Evolutionary conservation across 176 grass and related monocot species (phyloP).

Genomic region (Bothriochloa decipiens): DNA sequence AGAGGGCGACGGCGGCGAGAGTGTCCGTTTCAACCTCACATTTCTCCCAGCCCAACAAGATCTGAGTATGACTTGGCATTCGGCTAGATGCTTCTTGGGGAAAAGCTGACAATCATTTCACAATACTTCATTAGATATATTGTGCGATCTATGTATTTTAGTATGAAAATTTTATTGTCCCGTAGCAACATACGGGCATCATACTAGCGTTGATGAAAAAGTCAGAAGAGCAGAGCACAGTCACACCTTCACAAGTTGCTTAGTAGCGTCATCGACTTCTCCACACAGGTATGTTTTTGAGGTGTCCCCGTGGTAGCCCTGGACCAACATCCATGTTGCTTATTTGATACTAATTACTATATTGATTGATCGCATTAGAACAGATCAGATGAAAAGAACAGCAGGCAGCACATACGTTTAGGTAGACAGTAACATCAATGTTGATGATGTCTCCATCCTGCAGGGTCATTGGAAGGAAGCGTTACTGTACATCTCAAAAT

Average conservation of each 20-base stretch:
- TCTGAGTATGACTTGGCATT: too few relatives aligned
- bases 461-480: constrained; percentile 26
- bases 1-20: too few relatives aligned
- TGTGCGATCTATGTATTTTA: too few relatives aligned
- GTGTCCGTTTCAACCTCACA: too few relatives aligned
- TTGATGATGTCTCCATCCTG: constrained; percentile 96
- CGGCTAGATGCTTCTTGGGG: too few relatives aligned
- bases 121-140: too few relatives aligned
- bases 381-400: background rate
- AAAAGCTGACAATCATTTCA: too few relatives aligned
- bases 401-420: constrained; percentile 62
- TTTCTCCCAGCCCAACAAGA: too few relatives aligned
- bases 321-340: constrained; percentile 40
- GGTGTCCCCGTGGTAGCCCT: constrained; percentile 96
- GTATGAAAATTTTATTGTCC: too few relatives aligned
- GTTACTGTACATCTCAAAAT: background rate
- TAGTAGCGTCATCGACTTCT: constrained; percentile 70
- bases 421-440: constrained; percentile 89
- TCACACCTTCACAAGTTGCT: constrained; percentile 72
- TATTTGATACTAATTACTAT: too few relatives aligned
- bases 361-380: background rate
- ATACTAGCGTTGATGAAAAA: too few relatives aligned
- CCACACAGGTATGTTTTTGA: constrained; percentile 91
- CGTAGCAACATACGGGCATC: too few relatives aligned
- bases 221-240: constrained; percentile 21